Base-by-base conservation (phyloP, 2,329 filamentous ascomycete genomes). In the Ophiostoma pallidulum region DNA sequence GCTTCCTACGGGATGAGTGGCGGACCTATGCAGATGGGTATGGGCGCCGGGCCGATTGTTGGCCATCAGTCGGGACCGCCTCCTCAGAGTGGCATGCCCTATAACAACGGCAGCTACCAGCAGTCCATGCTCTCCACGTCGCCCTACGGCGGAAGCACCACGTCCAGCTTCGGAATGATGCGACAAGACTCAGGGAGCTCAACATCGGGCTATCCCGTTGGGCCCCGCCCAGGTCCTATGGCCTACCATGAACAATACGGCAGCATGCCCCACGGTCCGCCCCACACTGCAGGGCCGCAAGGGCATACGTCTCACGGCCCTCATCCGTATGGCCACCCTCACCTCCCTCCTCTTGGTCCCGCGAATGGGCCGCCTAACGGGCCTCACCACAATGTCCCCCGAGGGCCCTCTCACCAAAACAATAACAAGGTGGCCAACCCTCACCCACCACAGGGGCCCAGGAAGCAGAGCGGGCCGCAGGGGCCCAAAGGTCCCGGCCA, bases 131-230 rank as follows among this genome's bases (percentile, higher is more conserved):
- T 49, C 4, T 38, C 48, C 2, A 45, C 69, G n/a, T 64, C 66
- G 47, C 65, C 69, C 2, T 76, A 74, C 45, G 67, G 66, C 47
- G 62, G 59, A 19, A 64, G 59, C 10, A 61, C 56, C 0, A 64
- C 65, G 18, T 26, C 53, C 9, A 67, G 70, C 9, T 79, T 77
- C 50, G 66, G 67, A 38, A 80, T 80, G 75, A 69, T 66, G 45
- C 70, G 75, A 22, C 75, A 79, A 56, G 70, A 71, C 20, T 78
- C 75, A 2, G 77, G 71, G 59, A 74, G 65, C 51, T 77, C 74
- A 8, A 64, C 75, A 47, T 69, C 71, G 22, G 63, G 71, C 6
- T 78, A 77, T 50, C 70, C 75, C 47, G 59, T 63, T 9, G 62
- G 59, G 49, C 52, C 48, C 12, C 53, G 46, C 31, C 52, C 28